Conservation (phyloP, 768 basidiomycete genomes). For the Gymnopilus junonius region DNA sequence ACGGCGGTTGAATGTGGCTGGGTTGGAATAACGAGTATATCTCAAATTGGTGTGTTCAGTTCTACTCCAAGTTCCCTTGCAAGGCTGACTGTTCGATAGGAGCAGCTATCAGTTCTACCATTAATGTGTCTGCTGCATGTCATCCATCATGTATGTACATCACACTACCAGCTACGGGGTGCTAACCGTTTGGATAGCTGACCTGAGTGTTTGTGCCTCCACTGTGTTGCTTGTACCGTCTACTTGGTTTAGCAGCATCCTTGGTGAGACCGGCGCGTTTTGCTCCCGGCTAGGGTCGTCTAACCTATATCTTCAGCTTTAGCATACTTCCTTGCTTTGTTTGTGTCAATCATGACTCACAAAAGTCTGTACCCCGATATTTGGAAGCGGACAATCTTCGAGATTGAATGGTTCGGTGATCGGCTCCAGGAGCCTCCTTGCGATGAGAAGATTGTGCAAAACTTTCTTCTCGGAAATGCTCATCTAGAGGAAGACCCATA, state of each 20-base stretch:
- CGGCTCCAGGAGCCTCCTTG: constrained; percentile 7
- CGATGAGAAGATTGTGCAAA: constrained; percentile 18
- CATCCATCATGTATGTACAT: constrained; percentile 34
- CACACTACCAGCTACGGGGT: not conserved
- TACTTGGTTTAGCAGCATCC: constrained; percentile 52
- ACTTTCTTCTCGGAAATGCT: constrained; percentile 14
- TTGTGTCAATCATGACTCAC: constrained; percentile 52
- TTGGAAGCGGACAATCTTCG: constrained; percentile 56
- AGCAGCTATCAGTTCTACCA: constrained; percentile 50
- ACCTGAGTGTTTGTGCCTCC: constrained; percentile 52
- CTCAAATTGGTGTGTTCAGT: constrained; percentile 52
- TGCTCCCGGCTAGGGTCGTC: not conserved
- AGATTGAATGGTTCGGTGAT: constrained; percentile 60
- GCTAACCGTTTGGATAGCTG: constrained; percentile 28
- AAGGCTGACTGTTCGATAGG: constrained; percentile 34
- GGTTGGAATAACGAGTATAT: constrained; percentile 49
- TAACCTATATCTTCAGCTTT: constrained; percentile 28
- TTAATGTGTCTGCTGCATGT: constrained; percentile 42
- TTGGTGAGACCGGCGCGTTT: constrained; percentile 38
- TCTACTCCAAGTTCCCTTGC: not conserved
- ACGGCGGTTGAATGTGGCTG: constrained; percentile 61
- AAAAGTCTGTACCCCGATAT: constrained; percentile 44
- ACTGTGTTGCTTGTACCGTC: constrained; percentile 49
- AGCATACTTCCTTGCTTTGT: constrained; percentile 58
- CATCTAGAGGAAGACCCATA: constrained; percentile 15